A percentile compares a stretch with the other conserved stretches of the same genome.
Conservation (phyloP, 257 asterid species). For the Gynochthodes officinalis region DNA sequence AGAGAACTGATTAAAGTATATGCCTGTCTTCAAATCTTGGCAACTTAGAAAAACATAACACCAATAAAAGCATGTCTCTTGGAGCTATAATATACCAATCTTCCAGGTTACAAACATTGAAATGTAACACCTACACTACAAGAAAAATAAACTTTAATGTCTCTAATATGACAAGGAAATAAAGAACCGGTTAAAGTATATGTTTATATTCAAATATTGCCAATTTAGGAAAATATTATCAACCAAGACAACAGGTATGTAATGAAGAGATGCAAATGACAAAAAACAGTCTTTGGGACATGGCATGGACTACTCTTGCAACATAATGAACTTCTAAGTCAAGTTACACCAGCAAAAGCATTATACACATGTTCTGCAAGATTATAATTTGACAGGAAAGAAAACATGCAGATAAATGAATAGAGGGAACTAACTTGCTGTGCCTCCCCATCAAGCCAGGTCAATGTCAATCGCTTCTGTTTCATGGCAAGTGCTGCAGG, state of each 20-base stretch:
- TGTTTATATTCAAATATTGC: not conserved
- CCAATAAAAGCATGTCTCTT: no score
- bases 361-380: not conserved
- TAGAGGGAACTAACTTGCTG: slow-evolving; percentile 55
- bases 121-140: no score
- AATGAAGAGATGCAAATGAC: not conserved
- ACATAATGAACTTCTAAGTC: not conserved
- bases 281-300: not conserved
- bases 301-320: not conserved
- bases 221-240: not conserved
- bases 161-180: not conserved
- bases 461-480: slow-evolving; percentile 73
- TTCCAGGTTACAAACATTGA: no score
- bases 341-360: not conserved
- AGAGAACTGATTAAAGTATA: no score
- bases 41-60: no score
- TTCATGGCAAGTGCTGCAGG: slow-evolving; percentile 60
- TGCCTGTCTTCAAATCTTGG: no score
- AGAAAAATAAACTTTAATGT: not conserved
- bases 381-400: slow-evolving; percentile 1
- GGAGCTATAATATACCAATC: no score
- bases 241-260: not conserved
- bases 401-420: slow-evolving; percentile 16
- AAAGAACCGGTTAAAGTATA: not conserved
- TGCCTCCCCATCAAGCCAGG: slow-evolving; percentile 98